These are phyloP conservation scores for Suillus spraguei DNA, from an alignment of 768 basidiomycete genomes.

Conservation along the genomic window DNA sequence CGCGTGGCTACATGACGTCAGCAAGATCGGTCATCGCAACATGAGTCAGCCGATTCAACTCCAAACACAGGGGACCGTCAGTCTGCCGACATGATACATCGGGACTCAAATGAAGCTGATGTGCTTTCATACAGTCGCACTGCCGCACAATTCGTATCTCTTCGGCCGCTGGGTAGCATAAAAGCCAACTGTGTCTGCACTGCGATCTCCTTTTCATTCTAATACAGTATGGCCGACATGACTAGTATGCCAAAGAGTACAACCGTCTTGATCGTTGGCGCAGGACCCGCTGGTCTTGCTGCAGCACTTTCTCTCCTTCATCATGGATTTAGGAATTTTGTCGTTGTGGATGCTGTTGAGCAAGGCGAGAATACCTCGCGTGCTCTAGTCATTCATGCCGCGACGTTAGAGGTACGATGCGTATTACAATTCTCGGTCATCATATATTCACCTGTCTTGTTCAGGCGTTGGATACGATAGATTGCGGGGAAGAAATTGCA, in stretches of 20 bases:
- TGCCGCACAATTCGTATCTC: not conserved
- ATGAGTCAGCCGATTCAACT: not conserved
- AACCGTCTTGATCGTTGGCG: conserved; percentile 47
- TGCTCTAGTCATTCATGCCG: conserved; percentile 50
- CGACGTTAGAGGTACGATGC: conserved; percentile 49
- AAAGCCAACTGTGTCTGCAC: not conserved
- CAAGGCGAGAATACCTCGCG: conserved; percentile 43
- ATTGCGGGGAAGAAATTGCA: conserved; percentile 41
- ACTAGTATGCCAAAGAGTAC: conserved; percentile 21
- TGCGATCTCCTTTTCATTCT: not conserved
- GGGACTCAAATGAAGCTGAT: too few relatives aligned
- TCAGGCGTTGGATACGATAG: conserved; percentile 50
- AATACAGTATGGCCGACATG: not conserved
- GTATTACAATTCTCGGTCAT: conserved; percentile 21
- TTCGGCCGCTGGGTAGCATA: not conserved
- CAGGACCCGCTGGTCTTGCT: conserved; percentile 47
- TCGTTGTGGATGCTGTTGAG: conserved; percentile 43
- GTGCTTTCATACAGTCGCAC: not conserved
- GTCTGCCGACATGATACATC: too few relatives aligned
- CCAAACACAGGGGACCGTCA: too few relatives aligned
- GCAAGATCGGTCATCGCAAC: not conserved
- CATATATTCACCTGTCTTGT: conserved; percentile 23
- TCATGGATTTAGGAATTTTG: conserved; percentile 42
- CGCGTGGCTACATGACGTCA: not conserved
- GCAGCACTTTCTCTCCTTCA: conserved; percentile 45